phyloP scores from a whole-genome alignment of 2,329 filamentous ascomycete species.

The Bipolaris sorokiniana region DNA sequence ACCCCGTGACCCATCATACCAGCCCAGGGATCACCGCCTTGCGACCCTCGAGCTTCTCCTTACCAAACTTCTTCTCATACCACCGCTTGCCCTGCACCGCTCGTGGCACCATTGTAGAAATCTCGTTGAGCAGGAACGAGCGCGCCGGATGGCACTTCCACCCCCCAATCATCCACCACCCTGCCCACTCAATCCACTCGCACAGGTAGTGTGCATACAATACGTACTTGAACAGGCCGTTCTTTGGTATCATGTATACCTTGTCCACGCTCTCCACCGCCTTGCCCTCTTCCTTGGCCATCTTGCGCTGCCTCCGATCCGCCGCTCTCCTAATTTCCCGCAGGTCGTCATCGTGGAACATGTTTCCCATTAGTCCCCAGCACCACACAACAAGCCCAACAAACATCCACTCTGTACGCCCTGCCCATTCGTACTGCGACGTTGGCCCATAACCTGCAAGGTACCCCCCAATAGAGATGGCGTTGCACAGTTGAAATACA shows the following conservation, averaged over 20 bases:
- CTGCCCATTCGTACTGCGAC: constrained; percentile 61
- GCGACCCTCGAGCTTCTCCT: constrained; percentile 74
- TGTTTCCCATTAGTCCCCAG: constrained; percentile 77
- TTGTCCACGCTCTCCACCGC: constrained; percentile 67
- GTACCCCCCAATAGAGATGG: constrained; percentile 77
- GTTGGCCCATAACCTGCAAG: constrained; percentile 79
- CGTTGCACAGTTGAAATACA: constrained; percentile 81
- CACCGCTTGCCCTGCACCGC: constrained; percentile 81
- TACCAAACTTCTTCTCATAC: constrained; percentile 89
- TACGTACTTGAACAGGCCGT: constrained; percentile 80
- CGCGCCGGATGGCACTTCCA: constrained; percentile 74
- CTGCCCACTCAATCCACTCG: constrained; percentile 96
- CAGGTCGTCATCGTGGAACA: constrained; percentile 87
- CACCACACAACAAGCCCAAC: constrained; percentile 77
- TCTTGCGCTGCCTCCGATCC: constrained; percentile 62
- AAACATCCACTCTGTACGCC: constrained; percentile 54
- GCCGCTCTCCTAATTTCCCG: constrained; percentile 82
- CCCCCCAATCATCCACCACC: constrained; percentile 78
- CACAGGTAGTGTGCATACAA: constrained; percentile 94
- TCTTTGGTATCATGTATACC: constrained; percentile 84
- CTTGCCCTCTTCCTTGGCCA: constrained; percentile 54
- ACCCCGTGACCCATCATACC: constrained; percentile 44
- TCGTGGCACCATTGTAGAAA: constrained; percentile 87
- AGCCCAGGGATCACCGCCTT: constrained; percentile 74
- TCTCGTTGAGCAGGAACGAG: constrained; percentile 83